Evolutionary conservation across 1,139 yeast species (phyloP), one percentile per base, ranked within the genome.

Genomic region (Hyphopichia fennica): DNA sequence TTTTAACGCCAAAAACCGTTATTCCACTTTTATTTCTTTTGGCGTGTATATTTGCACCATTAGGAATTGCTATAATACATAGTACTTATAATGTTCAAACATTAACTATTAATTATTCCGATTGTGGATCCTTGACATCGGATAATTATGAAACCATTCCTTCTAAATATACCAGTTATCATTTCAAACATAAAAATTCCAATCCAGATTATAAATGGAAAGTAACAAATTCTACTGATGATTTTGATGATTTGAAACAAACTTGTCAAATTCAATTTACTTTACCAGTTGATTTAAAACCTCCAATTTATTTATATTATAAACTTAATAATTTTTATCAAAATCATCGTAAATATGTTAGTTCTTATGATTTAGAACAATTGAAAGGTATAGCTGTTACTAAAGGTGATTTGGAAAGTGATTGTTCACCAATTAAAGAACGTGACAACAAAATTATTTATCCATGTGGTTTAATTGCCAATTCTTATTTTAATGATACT

Each of bases 391-490:
- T 69, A 5, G 87, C 87, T 0, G 80, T 84, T 1, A 41, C 67
- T 0, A 59, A 62, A 8, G 74, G 60, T 40, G 71, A 65, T 37
- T 58, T 85, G 2, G 69, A 73, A 15, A 65, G 69, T 35, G 77
- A 82, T 45, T 86, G 95, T 62, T 69, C 72, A 38, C 89, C 90
- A 1, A 62, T 86, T 56, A 72, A 70, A 41, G 67, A 69, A 41
- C 45, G 53, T 8, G 70, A 69, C 23, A 48, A 47, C n/a, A 71
- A 65, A 47, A 56, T 69, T 39, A 53, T 69, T 17, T 93, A 93
- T 61, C 99, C 99, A 8, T 93, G 99, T 68, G 99, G 99, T 0
- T 72, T 93, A 47, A 91, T 93, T 59, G 97, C 99, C 40, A 93
- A 93, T 65, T 86, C 98, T 1, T 63, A 82, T 58, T 93, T 93